Percentiles rank a stretch among this genome's conserved stretches.
Evolutionary conservation across 306 rosid genomes (phyloP).

Genomic region (Dicorynia guianensis): DNA sequence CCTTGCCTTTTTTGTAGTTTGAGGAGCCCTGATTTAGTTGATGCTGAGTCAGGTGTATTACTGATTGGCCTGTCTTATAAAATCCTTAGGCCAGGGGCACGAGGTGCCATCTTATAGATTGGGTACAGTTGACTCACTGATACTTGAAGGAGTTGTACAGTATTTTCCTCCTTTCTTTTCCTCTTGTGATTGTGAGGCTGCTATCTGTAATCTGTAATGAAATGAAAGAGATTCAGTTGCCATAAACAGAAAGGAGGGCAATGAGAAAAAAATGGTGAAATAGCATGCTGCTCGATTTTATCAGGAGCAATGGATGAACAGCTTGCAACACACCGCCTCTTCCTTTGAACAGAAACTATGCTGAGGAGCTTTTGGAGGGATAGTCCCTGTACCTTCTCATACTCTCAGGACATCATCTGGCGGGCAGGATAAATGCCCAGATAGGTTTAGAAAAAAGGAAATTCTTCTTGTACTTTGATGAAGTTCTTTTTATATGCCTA

Average conservation of each 20-base stretch:
- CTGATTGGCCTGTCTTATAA: slow-evolving; percentile 33
- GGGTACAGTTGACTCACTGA: slow-evolving; percentile 24
- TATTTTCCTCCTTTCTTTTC: slow-evolving; percentile 37
- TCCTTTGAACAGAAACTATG: slow-evolving; percentile 2
- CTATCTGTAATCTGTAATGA: slow-evolving; percentile 27
- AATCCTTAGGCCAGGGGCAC: neutral
- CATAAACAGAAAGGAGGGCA: slow-evolving; percentile 30
- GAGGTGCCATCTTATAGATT: slow-evolving; percentile 29
- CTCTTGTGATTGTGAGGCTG: slow-evolving; percentile 1
- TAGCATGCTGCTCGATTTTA: slow-evolving; percentile 41
- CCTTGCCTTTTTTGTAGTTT: slow-evolving; percentile 79
- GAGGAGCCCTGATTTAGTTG: slow-evolving; percentile 50
- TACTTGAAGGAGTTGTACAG: slow-evolving; percentile 42
- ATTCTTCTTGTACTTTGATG: slow-evolving; percentile 43
- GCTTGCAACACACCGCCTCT: slow-evolving; percentile 7
- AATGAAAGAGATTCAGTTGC: slow-evolving; percentile 29
- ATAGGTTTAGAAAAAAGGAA: slow-evolving; percentile 39
- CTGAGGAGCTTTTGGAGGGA: slow-evolving; percentile 18
- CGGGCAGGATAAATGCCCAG: slow-evolving; percentile 37
- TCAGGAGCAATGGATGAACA: slow-evolving; percentile 44
- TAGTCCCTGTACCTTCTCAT: slow-evolving; percentile 1
- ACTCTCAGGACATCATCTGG: slow-evolving; percentile 29
- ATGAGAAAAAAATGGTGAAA: slow-evolving; percentile 33
- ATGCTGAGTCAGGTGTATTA: slow-evolving; percentile 24
- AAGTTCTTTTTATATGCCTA: slow-evolving; percentile 36